Evolutionary conservation across 2,329 filamentous ascomycete species (phyloP).

Genomic region (Ascocoryne sarcoides): DNA sequence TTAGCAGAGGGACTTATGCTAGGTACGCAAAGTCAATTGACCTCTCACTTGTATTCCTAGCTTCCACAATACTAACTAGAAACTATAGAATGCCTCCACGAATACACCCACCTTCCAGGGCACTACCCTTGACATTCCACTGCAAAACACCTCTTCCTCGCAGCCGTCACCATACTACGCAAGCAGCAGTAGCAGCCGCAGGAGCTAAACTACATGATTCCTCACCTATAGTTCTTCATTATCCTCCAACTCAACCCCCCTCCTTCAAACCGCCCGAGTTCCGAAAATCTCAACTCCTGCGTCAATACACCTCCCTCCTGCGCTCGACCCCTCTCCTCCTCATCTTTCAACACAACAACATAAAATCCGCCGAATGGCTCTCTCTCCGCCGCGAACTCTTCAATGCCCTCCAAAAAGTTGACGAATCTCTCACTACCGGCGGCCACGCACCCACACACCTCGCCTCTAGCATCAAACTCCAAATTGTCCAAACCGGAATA

Average conservation of each 20-base stretch:
- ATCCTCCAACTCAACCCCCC: constrained; percentile 61
- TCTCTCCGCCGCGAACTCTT: constrained; percentile 56
- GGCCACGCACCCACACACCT: constrained; percentile 38
- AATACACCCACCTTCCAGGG: constrained; percentile 27
- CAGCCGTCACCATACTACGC: constrained; percentile 39
- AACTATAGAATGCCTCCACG: constrained; percentile 42
- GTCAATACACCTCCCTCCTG: constrained; percentile 64
- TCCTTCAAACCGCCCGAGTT: constrained; percentile 79
- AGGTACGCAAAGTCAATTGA: constrained; percentile 10
- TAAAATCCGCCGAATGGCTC: constrained; percentile 59
- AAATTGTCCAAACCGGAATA: constrained; percentile 83
- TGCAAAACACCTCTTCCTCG: constrained; percentile 29
- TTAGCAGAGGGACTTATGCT: too few relatives aligned
- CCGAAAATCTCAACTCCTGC: constrained; percentile 80
- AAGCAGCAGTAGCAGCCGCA: constrained; percentile 40
- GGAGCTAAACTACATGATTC: constrained; percentile 39
- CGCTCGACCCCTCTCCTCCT: constrained; percentile 63
- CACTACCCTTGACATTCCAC: constrained; percentile 25
- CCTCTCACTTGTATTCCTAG: not conserved
- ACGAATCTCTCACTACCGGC: constrained; percentile 41
- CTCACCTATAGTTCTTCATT: constrained; percentile 20
- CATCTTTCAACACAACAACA: constrained; percentile 68
- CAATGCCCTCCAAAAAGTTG: constrained; percentile 52
- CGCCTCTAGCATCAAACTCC: constrained; percentile 59
- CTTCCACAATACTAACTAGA: constrained; percentile 3